Base-by-base conservation (phyloP, 768 basidiomycete genomes). In the Suillus occidentalis region DNA sequence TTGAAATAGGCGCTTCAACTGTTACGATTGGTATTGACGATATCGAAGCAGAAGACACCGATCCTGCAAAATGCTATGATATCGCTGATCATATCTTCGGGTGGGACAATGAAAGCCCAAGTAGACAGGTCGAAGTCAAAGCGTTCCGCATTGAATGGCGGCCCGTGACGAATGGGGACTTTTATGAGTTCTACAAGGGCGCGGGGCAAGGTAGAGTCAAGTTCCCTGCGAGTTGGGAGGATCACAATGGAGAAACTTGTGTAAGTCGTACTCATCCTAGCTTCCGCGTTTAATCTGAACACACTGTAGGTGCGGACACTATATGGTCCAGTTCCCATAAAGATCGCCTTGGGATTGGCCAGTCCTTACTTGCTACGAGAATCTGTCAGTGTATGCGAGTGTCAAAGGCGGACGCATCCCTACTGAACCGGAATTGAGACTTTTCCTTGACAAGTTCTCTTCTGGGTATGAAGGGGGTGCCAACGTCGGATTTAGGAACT, bases 71-170 rank as follows among this genome's bases (percentile, higher is more conserved):
- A 20, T 70, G 77, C 3, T 70, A 75, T 0, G 81, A 85, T 28
- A 74, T 84, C 52, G 73, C 77, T 20, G 77, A 76, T 9, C 89
- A 96, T 71, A 86, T 89, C 63, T 94, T 92, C 75, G 95, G 95
- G 0, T 95, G 97, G 97, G 97, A 99, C 74, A 95, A 94, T 70
- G 97, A 99, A 78, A 82, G 89, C 68, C 94, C 95, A 2, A 79
- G 80, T 67, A 80, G 88, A 28, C 72, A 71, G 16, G 85, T 89
- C n/a, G 68, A 82, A 0, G 88, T 97, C 39, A 80, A 77, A 47
- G 65, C 84, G 66, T 95, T 98, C 81, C 83, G 81, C 69, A 89
- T 97, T 47, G 89, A 90, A 49, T 90, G 92, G 84, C 80, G 94
- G 66, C 95, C 95, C 1, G 81, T 99, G 42, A 94, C 90, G 63